These are phyloP conservation scores for Trametes hirsuta DNA, from an alignment of 1,284 basidiomycete species.

Conservation along the genomic window DNA sequence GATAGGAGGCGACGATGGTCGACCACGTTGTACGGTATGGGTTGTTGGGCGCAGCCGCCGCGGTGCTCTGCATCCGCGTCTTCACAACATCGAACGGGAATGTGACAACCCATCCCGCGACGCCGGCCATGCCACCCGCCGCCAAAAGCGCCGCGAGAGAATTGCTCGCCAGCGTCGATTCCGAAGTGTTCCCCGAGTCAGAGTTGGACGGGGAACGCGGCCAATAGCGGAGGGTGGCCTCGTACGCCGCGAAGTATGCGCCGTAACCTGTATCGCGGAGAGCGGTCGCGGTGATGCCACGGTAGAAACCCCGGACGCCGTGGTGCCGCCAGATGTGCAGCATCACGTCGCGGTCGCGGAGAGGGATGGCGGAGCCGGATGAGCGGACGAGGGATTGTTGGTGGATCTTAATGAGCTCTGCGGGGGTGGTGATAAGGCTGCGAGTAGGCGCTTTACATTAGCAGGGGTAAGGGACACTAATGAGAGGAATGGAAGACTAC, in stretches of 20 bases:
- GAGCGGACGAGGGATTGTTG: slow-evolving; percentile 52
- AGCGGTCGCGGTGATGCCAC: slow-evolving; percentile 73
- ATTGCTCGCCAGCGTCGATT: slow-evolving; percentile 45
- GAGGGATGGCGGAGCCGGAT: background rate
- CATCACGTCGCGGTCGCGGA: slow-evolving; percentile 48
- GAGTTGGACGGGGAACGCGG: slow-evolving; percentile 38
- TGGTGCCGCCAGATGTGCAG: slow-evolving; percentile 54
- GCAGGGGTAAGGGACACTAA: background rate
- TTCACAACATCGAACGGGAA: slow-evolving; percentile 89
- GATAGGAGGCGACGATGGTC: slow-evolving; percentile 64
- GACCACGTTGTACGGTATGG: slow-evolving; percentile 61
- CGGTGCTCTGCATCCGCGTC: slow-evolving; percentile 75
- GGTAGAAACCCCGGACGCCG: slow-evolving; percentile 74
- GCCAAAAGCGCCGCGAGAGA: slow-evolving; percentile 67
- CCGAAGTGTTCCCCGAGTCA: slow-evolving; percentile 47
- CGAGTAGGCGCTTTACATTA: background rate
- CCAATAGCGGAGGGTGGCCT: slow-evolving; percentile 71
- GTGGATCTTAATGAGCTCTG: slow-evolving; percentile 86
- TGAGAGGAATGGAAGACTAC: slow-evolving; percentile 41
- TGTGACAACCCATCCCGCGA: slow-evolving; percentile 71
- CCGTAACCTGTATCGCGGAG: slow-evolving; percentile 81
- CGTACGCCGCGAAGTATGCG: slow-evolving; percentile 85
- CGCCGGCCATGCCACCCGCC: slow-evolving; percentile 81
- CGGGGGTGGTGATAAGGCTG: slow-evolving; percentile 79
- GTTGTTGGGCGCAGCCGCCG: slow-evolving; percentile 57